These are phyloP conservation scores for Rhizopogon roseolus DNA, from an alignment of 768 basidiomycete species.

Conservation along the genomic window DNA sequence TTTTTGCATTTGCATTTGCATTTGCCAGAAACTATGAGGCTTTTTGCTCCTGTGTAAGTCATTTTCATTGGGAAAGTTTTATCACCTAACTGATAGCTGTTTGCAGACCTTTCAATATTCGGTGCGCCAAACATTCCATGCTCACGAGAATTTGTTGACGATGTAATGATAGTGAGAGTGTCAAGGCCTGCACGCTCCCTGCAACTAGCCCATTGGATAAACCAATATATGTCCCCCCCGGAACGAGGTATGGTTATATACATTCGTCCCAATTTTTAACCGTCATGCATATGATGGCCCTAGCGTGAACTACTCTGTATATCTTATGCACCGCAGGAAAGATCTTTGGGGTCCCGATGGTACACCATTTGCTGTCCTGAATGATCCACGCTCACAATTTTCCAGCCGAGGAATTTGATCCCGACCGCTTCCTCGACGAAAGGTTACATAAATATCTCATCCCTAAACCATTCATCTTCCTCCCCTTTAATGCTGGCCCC, in stretches of 20 bases:
- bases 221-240: conserved; percentile 31
- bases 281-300: too few relatives aligned
- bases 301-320: conserved; percentile 15
- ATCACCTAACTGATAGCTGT: neutral
- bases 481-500: conserved; percentile 38
- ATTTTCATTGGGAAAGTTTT: neutral
- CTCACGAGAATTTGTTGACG: conserved; percentile 1
- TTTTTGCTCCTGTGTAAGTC: conserved; percentile 44
- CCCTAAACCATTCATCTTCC: conserved; percentile 36
- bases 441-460: conserved; percentile 28
- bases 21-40: conserved; percentile 45
- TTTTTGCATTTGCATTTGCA: too few relatives aligned
- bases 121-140: conserved; percentile 21
- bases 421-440: conserved; percentile 36
- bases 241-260: conserved; percentile 29
- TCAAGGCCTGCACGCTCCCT: conserved; percentile 44
- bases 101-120: conserved; percentile 42
- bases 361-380: neutral
- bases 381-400: neutral
- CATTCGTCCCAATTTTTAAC: neutral
- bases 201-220: conserved; percentile 17
- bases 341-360: conserved; percentile 35
- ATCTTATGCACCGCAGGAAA: conserved; percentile 30
- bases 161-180: conserved; percentile 31
- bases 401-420: conserved; percentile 28